Percentiles rank a stretch among this genome's conserved stretches.
Evolutionary conservation across 2,329 filamentous ascomycete genomes (phyloP).

Genomic region (Rhynchosporium graminicola): DNA sequence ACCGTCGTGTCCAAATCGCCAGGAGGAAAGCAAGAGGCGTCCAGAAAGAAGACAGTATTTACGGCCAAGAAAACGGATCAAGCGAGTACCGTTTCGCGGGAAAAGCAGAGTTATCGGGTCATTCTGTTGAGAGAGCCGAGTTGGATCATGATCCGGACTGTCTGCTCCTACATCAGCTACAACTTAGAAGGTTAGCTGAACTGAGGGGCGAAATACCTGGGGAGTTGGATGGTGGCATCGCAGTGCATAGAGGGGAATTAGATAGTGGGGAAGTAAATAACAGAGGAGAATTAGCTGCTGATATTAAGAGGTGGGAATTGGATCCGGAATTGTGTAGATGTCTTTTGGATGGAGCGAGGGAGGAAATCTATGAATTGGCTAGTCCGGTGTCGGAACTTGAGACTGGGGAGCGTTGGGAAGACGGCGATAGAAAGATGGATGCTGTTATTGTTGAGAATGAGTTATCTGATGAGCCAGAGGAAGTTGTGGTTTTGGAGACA

Average conservation of each 20-base stretch:
- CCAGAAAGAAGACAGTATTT: not conserved
- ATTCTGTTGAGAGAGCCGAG: not conserved
- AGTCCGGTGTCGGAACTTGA: slow-evolving; percentile 4
- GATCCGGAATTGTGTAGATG: not conserved
- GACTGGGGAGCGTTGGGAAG: not conserved
- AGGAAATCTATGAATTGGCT: slow-evolving; percentile 1
- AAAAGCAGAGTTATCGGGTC: not conserved
- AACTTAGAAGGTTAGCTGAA: not conserved
- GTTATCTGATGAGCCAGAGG: not conserved
- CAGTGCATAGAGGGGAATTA: too few relatives aligned
- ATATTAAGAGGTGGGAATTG: not conserved
- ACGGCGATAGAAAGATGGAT: not conserved
- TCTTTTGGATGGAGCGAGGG: not conserved
- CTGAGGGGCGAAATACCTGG: not conserved
- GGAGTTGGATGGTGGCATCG: not conserved
- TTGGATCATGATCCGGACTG: slow-evolving; percentile 6
- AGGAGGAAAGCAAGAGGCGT: not conserved
- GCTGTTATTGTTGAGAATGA: not conserved
- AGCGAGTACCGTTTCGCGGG: not conserved
- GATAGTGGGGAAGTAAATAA: too few relatives aligned
- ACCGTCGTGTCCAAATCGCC: not conserved
- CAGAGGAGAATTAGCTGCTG: not conserved
- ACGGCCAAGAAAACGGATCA: not conserved
- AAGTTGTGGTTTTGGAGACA: not conserved
- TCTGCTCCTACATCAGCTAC: slow-evolving; percentile 1